phyloP scores from a whole-genome alignment of 2,329 filamentous ascomycete genomes.

The Fusarium sterilihyphosum region DNA sequence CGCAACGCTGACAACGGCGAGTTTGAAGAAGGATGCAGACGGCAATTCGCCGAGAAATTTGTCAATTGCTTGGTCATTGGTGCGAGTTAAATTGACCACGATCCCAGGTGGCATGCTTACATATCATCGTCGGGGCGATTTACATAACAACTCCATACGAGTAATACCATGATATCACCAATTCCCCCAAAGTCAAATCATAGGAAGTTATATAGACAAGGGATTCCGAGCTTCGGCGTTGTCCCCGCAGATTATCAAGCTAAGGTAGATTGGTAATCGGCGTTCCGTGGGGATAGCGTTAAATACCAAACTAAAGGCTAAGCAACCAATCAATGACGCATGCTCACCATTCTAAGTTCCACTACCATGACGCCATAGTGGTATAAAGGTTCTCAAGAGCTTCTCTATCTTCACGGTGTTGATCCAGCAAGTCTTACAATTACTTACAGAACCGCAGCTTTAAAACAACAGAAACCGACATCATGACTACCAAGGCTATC shows the following conservation, averaged over 20 bases:
- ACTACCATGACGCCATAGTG: background rate
- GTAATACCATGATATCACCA: background rate
- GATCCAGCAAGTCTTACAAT: background rate
- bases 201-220: background rate
- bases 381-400: background rate
- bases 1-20: background rate
- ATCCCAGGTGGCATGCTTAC: background rate
- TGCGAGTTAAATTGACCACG: background rate
- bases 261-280: conserved; percentile 2
- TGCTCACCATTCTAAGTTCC: background rate
- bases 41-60: background rate
- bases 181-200: background rate
- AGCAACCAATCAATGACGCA: background rate
- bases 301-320: background rate
- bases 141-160: background rate
- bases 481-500: conserved; percentile 14
- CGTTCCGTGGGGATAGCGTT: background rate
- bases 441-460: background rate
- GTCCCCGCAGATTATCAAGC: background rate
- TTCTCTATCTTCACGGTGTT: background rate
- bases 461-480: background rate
- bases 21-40: background rate
- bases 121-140: background rate
- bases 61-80: background rate
- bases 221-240: background rate